Base-by-base conservation (phyloP, 306 rosid genomes). In the Dryas drummondii region DNA sequence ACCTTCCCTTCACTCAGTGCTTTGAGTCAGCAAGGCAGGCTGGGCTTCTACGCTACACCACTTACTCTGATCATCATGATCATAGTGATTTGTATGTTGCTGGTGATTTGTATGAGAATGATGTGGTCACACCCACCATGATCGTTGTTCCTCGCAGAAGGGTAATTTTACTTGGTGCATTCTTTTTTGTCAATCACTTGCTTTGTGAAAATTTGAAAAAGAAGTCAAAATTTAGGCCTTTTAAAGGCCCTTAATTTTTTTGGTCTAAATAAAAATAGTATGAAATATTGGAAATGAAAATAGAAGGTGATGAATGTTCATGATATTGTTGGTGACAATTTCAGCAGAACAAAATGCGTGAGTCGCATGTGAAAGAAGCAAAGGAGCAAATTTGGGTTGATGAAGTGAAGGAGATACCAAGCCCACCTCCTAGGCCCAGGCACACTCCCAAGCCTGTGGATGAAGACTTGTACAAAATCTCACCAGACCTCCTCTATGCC, bases 81-180 rank as follows among this genome's bases (percentile, higher is more conserved):
- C 72, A 32, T 32, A 1, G 37, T 32, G 37, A 32, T 32, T 32
- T 32, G 37, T 32, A 32, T 32, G 37, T 32, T 32, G 37, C 37
- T 32, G 89, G 93, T 3, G 96, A 90, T 55, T 64, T 91, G 72
- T 94, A 88, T 37, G 73, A 88, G 46, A 94, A 91, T 9, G 84
- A 91, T n/a, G 84, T 89, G 12, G 89, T 90, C 70, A 88, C 93
- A 11, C 91, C 98, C 5, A 91, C 98, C 61, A 90, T 90, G 90
- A 88, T 94, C 58, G 91, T 91, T 51, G 94, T 90, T 70, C 97
- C 98, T 83, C 96, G 96, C 71, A 68, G 81, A 67, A 86, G 78
- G 91, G 97, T 93, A 81, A 64, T 16, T 60, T 12, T 5, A 11
- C 13, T 5, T 55, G 65, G 45, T 82, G 37, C 6, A 51, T 76